phyloP scores from a whole-genome alignment of 306 rosid species.

The Gastrolobium bilobum region DNA sequence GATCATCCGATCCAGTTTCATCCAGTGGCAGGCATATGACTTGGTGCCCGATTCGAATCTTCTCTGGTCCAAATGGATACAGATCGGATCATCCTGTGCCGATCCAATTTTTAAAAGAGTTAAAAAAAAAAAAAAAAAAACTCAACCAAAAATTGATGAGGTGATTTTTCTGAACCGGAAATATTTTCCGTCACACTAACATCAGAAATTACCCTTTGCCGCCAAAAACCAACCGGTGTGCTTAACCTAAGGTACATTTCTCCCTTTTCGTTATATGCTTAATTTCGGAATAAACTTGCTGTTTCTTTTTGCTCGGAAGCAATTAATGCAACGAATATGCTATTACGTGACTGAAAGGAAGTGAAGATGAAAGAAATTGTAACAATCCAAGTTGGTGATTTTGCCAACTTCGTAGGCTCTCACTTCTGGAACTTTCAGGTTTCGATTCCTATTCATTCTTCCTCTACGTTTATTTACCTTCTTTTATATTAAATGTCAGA shows the following conservation, averaged over 20 bases:
- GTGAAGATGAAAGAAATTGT: conserved; percentile 80
- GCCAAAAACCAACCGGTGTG: conserved; percentile 42
- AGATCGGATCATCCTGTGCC: too few relatives aligned
- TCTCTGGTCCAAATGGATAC: too few relatives aligned
- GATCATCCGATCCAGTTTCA: too few relatives aligned
- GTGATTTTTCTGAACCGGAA: background rate
- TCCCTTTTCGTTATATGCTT: background rate
- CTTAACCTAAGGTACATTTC: conserved; percentile 17
- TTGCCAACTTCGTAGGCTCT: conserved; percentile 85
- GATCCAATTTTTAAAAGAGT: too few relatives aligned
- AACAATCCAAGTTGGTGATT: conserved; percentile 85
- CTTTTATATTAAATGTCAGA: conserved; percentile 8
- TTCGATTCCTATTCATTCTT: background rate
- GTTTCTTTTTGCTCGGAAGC: background rate
- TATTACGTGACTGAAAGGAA: conserved; percentile 38
- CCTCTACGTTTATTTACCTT: background rate
- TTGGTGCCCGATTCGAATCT: too few relatives aligned
- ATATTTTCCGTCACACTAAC: background rate
- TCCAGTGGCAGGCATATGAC: too few relatives aligned
- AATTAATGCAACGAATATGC: background rate
- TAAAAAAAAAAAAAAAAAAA: too few relatives aligned
- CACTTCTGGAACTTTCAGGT: conserved; percentile 99
- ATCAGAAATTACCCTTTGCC: conserved; percentile 25
- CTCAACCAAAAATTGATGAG: background rate
- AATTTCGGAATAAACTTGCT: conserved; percentile 8